These are phyloP conservation scores for Tylopilus sp. DNA, from an alignment of 768 basidiomycete species.

Conservation along the genomic window DNA sequence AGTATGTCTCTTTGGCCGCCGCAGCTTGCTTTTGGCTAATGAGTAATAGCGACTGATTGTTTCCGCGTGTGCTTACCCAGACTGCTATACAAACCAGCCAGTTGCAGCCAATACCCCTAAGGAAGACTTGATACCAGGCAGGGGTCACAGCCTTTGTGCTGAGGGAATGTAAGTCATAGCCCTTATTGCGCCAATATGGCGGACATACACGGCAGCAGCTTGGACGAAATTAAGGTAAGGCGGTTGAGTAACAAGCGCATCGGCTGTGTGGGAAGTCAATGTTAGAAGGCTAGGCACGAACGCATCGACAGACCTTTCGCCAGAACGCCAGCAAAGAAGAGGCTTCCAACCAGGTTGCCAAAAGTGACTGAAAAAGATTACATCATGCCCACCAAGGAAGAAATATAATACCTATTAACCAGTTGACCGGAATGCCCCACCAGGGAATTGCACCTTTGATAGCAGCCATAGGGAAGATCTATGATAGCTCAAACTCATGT, in stretches of 20 bases:
- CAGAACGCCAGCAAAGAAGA: slow-evolving; percentile 67
- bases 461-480: slow-evolving; percentile 71
- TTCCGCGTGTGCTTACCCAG: slow-evolving; percentile 48
- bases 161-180: slow-evolving; percentile 1
- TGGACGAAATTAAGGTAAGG: slow-evolving; percentile 57
- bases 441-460: slow-evolving; percentile 59
- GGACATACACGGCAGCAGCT: slow-evolving; percentile 55
- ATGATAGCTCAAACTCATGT: neutral
- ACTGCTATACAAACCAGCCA: slow-evolving; percentile 73
- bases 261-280: slow-evolving; percentile 37
- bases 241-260: slow-evolving; percentile 52
- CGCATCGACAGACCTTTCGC: slow-evolving; percentile 50
- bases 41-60: neutral
- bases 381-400: neutral
- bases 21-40: slow-evolving; percentile 54
- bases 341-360: slow-evolving; percentile 64
- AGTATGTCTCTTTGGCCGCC: slow-evolving; percentile 62
- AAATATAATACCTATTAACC: slow-evolving; percentile 54
- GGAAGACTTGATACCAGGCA: slow-evolving; percentile 68
- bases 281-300: neutral
- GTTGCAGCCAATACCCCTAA: slow-evolving; percentile 73
- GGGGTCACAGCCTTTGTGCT: slow-evolving; percentile 65
- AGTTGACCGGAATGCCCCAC: slow-evolving; percentile 69
- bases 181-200: neutral
- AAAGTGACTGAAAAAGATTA: slow-evolving; percentile 50